Base-by-base conservation (phyloP, 805 yeast species). In the Candida taoyuanica region DNA sequence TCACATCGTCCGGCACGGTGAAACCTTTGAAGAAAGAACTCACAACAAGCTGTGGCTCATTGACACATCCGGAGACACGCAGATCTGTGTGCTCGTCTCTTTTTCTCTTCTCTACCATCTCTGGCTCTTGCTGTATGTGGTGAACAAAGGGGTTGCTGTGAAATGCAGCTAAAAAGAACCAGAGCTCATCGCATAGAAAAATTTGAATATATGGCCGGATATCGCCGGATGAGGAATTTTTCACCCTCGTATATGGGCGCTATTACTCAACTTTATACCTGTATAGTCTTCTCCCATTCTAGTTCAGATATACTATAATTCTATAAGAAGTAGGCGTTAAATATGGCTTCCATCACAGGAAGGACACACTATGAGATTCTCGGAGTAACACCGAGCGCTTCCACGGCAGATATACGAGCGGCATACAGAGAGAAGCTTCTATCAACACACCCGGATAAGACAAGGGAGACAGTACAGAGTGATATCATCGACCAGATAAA, bases 21-120 rank as follows among this genome's bases (percentile, higher is more conserved):
- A 84, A 67, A 4, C 96, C 96, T 53, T 84, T 84, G 66, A 88
- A 81, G 53, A 85, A 82, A n/a, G 84, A 73, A 3, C 87, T 84
- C 8, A 82, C 73, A 4, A 74, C 77, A 5, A 74, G 63, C 4
- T 69, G 55, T 13, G 78, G 72, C 18, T 68, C 68, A 14, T 70
- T 74, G 14, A 64, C 34, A 25, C 33, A 39, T 1, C 47, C 57
- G 48, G 50, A 30, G 7, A 74, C 66, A 29, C 63, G 58, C 28
- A 73, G 55, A 21, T 70, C 71, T n/a, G 67, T 53, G 28, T 67
- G 60, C 29, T 63, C 66, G 21, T 62, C 61, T 34, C 60, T 60
- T 42, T 60, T 61, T 49, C 64, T 62, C 43, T 61, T 61, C 18
- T 47, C 42, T 3, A 18, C 37, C 41, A 38, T 41, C 32, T 6